Evolutionary conservation across 176 grass and related monocot species (phyloP).

Genomic region (Eleusine coracana): DNA sequence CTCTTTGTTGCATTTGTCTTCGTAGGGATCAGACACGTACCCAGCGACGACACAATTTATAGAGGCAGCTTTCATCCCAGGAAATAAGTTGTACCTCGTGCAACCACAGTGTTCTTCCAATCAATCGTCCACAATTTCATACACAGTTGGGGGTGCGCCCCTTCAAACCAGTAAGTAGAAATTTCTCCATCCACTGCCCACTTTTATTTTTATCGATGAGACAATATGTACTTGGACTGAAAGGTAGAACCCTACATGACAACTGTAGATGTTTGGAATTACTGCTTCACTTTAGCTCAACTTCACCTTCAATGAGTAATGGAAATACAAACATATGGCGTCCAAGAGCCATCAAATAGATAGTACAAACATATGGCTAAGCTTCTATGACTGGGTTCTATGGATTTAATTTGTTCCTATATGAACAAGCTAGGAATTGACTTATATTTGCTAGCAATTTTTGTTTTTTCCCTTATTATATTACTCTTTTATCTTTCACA

Average conservation of each 20-base stretch:
- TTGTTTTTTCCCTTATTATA: background rate
- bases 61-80: slow-evolving; percentile 67
- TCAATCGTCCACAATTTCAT: slow-evolving; percentile 41
- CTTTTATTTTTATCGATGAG: background rate
- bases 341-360: background rate
- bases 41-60: slow-evolving; percentile 54
- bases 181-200: background rate
- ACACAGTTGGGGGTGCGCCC: slow-evolving; percentile 23
- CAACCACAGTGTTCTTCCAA: slow-evolving; percentile 58
- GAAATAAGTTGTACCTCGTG: slow-evolving; percentile 58
- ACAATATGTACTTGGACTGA: background rate
- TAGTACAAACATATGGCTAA: background rate
- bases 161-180: slow-evolving; percentile 55
- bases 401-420: background rate
- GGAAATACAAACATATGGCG: background rate
- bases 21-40: slow-evolving; percentile 63
- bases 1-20: slow-evolving; percentile 22
- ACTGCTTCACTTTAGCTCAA: background rate
- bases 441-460: background rate
- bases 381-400: background rate
- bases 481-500: background rate
- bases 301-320: background rate
- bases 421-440: background rate
- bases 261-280: slow-evolving; percentile 1
- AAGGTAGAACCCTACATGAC: background rate